Evolutionary conservation across 2,329 filamentous ascomycete genomes (phyloP), one percentile per base, ranked within the genome.

Genomic region (Claviceps monticola): DNA sequence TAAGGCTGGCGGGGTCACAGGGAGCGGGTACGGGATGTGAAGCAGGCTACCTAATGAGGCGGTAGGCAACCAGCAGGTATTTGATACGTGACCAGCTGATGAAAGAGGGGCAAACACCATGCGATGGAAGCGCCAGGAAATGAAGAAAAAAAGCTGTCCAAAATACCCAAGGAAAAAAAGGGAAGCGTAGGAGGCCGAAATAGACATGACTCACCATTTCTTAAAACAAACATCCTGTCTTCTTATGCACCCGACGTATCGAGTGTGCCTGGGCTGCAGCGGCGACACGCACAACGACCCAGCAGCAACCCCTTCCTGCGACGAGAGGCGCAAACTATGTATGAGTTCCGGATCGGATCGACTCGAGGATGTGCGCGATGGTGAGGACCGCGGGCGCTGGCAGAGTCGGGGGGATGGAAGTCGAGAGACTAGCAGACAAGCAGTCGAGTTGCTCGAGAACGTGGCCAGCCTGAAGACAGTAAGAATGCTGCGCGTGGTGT

Each of bases 221-320:
- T 64, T 56, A 71, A 65, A 53, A 72, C 65, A 59, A 72, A 72
- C 70, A 72, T 72, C 50, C 9, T 17, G 17, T 34, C 29, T 14
- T 38, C 17, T 6, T 23, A 3, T n/a, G 7, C 36, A 17, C 17
- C 9, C 36, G 26, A 9, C 9, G 4, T 21, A 14, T 45, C 29
- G 8, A 21, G n/a, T 14, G 6, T 44, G 13, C n/a, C 41, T 29
- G 39, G 39, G 38, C 38, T 42, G 47, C 19, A 50, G 26, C 34
- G 13, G 21, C 26, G 48, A 36, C 34, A 39, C 38, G 41, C 49
- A 14, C 23, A 45, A 45, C 41, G 37, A 42, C 49, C 36, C 23
- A 41, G 37, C 29, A 41, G 11, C 17, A 41, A 21, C n/a, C 34
- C 49, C 49, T 17, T 17, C 41, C 49, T 26, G 45, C 14, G 34